A percentile compares a stretch with the other conserved stretches of the same genome.
These are phyloP conservation scores for Boletus huronensis DNA, from an alignment of 768 basidiomycete genomes.

Conservation along the genomic window DNA sequence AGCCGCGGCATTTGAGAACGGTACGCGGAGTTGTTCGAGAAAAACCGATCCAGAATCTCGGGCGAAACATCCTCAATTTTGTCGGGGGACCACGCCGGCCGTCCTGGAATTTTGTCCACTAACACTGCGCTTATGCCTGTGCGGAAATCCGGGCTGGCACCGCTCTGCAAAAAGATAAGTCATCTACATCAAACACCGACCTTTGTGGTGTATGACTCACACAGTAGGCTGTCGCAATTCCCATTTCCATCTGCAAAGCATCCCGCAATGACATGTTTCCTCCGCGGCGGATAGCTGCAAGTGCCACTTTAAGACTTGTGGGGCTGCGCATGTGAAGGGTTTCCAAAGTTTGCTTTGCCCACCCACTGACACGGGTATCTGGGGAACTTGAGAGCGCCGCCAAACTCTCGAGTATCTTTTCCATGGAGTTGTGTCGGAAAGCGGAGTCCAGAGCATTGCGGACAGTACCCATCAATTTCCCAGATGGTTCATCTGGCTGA, in stretches of 20 bases:
- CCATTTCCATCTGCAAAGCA: slow-evolving; percentile 79
- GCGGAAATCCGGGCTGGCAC: slow-evolving; percentile 78
- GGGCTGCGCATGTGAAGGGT: slow-evolving; percentile 74
- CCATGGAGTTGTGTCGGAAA: slow-evolving; percentile 70
- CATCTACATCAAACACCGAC: slow-evolving; percentile 12
- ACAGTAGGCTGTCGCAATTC: slow-evolving; percentile 85
- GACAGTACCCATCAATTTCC: slow-evolving; percentile 54
- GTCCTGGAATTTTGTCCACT: slow-evolving; percentile 45
- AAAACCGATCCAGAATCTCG: slow-evolving; percentile 63
- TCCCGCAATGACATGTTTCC: slow-evolving; percentile 56
- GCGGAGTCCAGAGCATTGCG: slow-evolving; percentile 79
- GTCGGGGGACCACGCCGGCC: slow-evolving; percentile 71
- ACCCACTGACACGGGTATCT: slow-evolving; percentile 50
- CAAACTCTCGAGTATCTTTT: slow-evolving; percentile 63
- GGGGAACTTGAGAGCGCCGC: slow-evolving; percentile 35
- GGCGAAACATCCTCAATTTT: slow-evolving; percentile 57
- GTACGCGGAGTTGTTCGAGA: slow-evolving; percentile 51
- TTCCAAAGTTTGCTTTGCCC: slow-evolving; percentile 71
- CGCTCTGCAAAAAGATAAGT: slow-evolving; percentile 45
- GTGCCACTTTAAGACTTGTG: slow-evolving; percentile 88
- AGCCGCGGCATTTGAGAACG: slow-evolving; percentile 43
- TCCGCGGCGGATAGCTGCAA: slow-evolving; percentile 75
- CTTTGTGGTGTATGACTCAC: slow-evolving; percentile 47
- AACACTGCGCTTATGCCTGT: slow-evolving; percentile 76
- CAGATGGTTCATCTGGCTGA: slow-evolving; percentile 50